These are phyloP conservation scores for Rhizophora mangle DNA, from an alignment of 345 rosid genomes.

Conservation along the genomic window DNA sequence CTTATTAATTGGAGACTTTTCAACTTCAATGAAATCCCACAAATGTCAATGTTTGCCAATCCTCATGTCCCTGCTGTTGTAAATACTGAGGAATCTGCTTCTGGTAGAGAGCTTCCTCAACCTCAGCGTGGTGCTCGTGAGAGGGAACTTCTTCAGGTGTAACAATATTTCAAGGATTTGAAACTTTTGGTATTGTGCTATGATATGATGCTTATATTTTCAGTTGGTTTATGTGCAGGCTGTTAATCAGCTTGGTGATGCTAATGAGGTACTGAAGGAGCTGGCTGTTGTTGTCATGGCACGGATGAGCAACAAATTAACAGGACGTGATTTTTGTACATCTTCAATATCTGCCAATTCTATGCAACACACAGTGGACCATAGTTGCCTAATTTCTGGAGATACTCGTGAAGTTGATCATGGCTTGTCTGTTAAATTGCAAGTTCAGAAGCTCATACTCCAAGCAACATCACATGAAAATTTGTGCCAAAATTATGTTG, in stretches of 20 bases:
- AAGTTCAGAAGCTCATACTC: conserved; percentile 85
- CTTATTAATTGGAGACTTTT: conserved; percentile 99
- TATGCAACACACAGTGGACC: conserved; percentile 54
- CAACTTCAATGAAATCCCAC: conserved; percentile 95
- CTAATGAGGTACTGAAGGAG: conserved; percentile 90
- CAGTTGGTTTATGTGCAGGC: conserved; percentile 46
- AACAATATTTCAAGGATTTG: not conserved
- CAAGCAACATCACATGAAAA: conserved; percentile 91
- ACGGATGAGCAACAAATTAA: conserved; percentile 87
- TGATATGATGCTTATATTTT: conserved; percentile 12
- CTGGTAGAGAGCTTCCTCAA: conserved; percentile 65
- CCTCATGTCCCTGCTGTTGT: conserved; percentile 54
- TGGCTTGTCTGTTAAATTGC: conserved; percentile 84
- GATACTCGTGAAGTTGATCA: conserved; percentile 87
- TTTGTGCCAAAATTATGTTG: conserved; percentile 94
- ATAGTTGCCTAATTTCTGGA: conserved; percentile 67
- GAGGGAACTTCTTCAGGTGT: conserved; percentile 91
- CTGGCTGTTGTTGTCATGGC: conserved; percentile 95
- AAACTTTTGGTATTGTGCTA: not conserved
- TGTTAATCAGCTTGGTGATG: conserved; percentile 94
- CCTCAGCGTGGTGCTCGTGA: conserved; percentile 95
- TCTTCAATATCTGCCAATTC: conserved; percentile 47
- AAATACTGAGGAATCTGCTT: conserved; percentile 60
- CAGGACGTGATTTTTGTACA: conserved; percentile 85
- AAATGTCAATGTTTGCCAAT: conserved; percentile 61